These are phyloP conservation scores for Colletotrichum sp. DNA, from an alignment of 2,329 filamentous ascomycete species.

Conservation along the genomic window DNA sequence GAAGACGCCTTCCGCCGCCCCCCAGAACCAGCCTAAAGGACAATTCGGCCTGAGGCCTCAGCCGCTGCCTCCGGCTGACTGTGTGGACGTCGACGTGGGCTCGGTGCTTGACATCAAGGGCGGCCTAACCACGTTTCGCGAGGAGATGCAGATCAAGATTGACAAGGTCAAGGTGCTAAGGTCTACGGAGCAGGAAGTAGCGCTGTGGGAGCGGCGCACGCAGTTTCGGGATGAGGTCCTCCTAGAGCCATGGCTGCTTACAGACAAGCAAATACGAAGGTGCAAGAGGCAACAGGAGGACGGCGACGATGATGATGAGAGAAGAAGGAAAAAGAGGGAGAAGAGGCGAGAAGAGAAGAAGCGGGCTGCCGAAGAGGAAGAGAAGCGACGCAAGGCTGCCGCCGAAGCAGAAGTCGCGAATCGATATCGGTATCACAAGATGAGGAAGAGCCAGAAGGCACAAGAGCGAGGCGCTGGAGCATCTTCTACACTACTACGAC, in stretches of 20 bases:
- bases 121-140: conserved; percentile 49
- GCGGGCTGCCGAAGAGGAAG: background rate
- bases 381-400: background rate
- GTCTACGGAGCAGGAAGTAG: conserved; percentile 61
- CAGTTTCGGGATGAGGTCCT: conserved; percentile 57
- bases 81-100: conserved; percentile 52
- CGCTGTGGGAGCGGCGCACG: conserved; percentile 61
- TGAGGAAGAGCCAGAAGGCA: background rate
- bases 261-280: conserved; percentile 49
- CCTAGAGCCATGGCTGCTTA: conserved; percentile 59
- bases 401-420: background rate
- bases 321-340: conserved; percentile 20
- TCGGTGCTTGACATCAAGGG: conserved; percentile 64
- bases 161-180: conserved; percentile 52
- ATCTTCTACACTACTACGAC: background rate
- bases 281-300: conserved; percentile 46
- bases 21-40: background rate
- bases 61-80: conserved; percentile 18
- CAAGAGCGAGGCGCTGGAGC: background rate
- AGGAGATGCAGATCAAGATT: conserved; percentile 56
- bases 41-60: background rate
- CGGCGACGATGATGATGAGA: conserved; percentile 38
- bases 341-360: background rate
- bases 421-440: background rate
- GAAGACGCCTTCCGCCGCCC: conserved; percentile 18